Base-by-base conservation (phyloP, 2,329 filamentous ascomycete species). In the Plectosphaerella plurivora region DNA sequence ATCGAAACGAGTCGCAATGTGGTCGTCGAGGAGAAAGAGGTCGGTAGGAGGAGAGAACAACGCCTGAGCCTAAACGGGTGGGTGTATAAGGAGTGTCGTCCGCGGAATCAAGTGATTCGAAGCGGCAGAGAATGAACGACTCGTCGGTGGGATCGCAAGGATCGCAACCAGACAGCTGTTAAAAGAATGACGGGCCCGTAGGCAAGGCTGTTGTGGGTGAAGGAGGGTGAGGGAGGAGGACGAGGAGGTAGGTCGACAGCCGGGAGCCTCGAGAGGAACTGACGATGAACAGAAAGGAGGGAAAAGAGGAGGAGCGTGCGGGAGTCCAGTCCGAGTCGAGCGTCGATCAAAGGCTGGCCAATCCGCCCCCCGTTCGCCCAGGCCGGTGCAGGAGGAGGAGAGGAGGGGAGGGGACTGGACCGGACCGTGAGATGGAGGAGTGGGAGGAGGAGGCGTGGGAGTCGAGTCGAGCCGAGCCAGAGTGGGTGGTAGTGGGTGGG, bases 131-230 rank as follows among this genome's bases (percentile, higher is more conserved):
- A 69, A 68, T 56, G 68, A 70, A 58, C 55, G 66, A 66, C 65
- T 65, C 55, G 51, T 54, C 55, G 56, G 61, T 64, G 59, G 59
- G 62, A 55, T 33, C 28, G 28, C 52, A 41, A 41, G 5, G 14
- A 18, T 46, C 48, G 15, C 12, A 35, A 35, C 36, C 15, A 18
- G 25, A 36, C 20, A 45, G 35, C 25, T 22, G 52, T 50, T 64
- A 73, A 81, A 81, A 63, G 78, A 82, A 72, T 75, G 81, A 71
- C 75, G 72, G 70, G 77, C 79, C 79, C 69, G 77, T 76, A 77
- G 73, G 75, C 77, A 78, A 44, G 76, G 76, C 76, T 69, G 64
- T 56, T 63, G 62, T 57, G 60, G 60, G 55, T 18, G 22, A 28
- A n/a, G 22, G 44, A 28, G 22, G 14, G 24, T 7, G 44, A 28